These are phyloP conservation scores for Phytopythium vexans DNA, from an alignment of 352 stramenopile species.

Conservation along the genomic window DNA sequence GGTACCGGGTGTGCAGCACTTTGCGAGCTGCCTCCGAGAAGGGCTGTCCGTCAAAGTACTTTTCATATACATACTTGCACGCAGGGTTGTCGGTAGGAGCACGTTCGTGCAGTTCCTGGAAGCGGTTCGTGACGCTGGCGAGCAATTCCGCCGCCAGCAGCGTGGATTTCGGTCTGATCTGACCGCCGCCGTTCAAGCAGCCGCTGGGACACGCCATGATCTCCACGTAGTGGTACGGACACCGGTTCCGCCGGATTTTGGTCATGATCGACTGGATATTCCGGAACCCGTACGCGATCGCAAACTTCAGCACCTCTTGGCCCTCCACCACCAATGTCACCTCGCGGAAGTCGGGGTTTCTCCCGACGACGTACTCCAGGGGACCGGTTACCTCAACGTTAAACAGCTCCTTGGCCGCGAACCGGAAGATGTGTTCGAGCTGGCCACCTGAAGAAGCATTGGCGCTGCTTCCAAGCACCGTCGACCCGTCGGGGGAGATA, in stretches of 20 bases:
- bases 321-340: conserved; percentile 70
- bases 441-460: conserved; percentile 86
- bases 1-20: conserved; percentile 77
- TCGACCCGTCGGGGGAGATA: conserved; percentile 46
- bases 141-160: conserved; percentile 54
- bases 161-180: conserved; percentile 81
- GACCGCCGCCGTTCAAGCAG: conserved; percentile 96
- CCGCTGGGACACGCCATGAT: conserved; percentile 98
- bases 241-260: conserved; percentile 88
- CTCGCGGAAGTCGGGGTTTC: conserved; percentile 90
- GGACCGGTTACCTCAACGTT: conserved; percentile 78
- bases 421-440: conserved; percentile 91
- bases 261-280: conserved; percentile 96
- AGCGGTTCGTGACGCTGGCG: conserved; percentile 56
- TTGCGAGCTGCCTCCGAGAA: conserved; percentile 67
- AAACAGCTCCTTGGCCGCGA: conserved; percentile 88
- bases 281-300: conserved; percentile 95
- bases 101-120: conserved; percentile 63
- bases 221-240: conserved; percentile 96
- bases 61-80: conserved; percentile 80
- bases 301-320: conserved; percentile 90
- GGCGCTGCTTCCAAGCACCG: conserved; percentile 54
- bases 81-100: conserved; percentile 62
- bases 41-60: conserved; percentile 64
- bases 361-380: conserved; percentile 82